Base-by-base conservation (phyloP, 495 filamentous ascomycete genomes). In the Lasiosphaeriaceae sp. region DNA sequence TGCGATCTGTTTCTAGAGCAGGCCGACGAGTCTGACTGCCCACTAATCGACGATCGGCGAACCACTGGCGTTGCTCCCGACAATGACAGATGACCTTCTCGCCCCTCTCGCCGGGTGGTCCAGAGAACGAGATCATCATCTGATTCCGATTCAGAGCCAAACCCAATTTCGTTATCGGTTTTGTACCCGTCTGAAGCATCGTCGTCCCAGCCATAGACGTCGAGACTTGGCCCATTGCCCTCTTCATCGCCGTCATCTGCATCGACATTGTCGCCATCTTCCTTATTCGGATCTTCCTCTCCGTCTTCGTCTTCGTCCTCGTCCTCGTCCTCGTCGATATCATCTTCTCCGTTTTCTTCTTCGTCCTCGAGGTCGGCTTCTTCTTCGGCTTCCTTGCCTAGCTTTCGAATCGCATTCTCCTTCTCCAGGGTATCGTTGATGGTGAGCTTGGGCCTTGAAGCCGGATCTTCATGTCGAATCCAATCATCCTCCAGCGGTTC, bases 131-230 rank as follows among this genome's bases (percentile, higher is more conserved):
- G 83, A 22, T 92, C 84, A 65, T 92, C 90, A 56, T 90, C 90
- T 41, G 88, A 86, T 41, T 90, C 89, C 61, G 96, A 88, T 58
- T 96, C 92, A 0, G 90, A 93, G 12, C 87, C 93, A 66, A 97
- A 96, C 2, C 94, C 94, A 59, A 85, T 85, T 73, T 98, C 94
- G 64, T 96, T 91, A 68, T 97, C 93, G n/a, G 92, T 94, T 61
- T 96, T 90, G 62, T 93, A 92, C 11, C 90, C 90, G 66, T 86
- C 88, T 35, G 79, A 78, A n/a, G 70, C 73, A 50, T 89, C 85
- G 56, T 87, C 84, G 44, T 88, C 82, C 48, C 86, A 90, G 11
- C 74, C 80, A 60, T 86, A 84, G 26, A n/a, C n/a, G n/a, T 83
- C 81, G 4, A 80, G 75, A 34, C 74, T 73, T 4, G 26, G 26